These are phyloP conservation scores for Zalerion maritima DNA, from an alignment of 495 filamentous ascomycete genomes.

Conservation along the genomic window DNA sequence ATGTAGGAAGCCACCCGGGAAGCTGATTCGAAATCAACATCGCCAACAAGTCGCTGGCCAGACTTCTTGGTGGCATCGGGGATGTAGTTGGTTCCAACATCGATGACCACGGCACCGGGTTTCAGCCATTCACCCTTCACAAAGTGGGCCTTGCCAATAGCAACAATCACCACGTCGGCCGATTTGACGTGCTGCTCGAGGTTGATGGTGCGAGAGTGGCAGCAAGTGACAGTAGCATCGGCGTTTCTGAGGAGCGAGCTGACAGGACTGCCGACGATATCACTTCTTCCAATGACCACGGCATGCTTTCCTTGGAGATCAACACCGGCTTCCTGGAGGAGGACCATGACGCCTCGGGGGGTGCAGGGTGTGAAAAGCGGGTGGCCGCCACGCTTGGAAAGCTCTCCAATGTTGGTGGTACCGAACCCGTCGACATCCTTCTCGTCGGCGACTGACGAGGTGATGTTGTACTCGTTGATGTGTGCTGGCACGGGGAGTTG, in stretches of 20 bases:
- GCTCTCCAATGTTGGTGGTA: conserved; percentile 79
- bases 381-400: conserved; percentile 81
- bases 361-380: conserved; percentile 90
- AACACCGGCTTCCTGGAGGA: conserved; percentile 71
- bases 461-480: conserved; percentile 78
- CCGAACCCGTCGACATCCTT: conserved; percentile 99
- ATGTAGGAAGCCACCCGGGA: conserved; percentile 83
- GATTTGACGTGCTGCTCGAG: conserved; percentile 58
- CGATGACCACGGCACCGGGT: conserved; percentile 83
- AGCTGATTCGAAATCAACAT: conserved; percentile 85
- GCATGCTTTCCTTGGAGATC: conserved; percentile 80
- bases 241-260: conserved; percentile 91
- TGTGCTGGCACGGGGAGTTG: conserved; percentile 81
- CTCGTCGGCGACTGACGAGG: conserved; percentile 75
- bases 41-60: conserved; percentile 83
- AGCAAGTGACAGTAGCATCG: conserved; percentile 90
- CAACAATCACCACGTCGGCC: conserved; percentile 82
- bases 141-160: conserved; percentile 76
- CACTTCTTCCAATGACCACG: conserved; percentile 86
- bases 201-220: conserved; percentile 74
- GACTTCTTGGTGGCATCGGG: conserved; percentile 90
- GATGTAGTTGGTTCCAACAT: conserved; percentile 95
- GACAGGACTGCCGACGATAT: conserved; percentile 93
- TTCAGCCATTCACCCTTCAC: conserved; percentile 94
- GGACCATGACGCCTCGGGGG: conserved; percentile 90